phyloP scores from a whole-genome alignment of 2,329 filamentous ascomycete species.

The Fusarium neocosmosporiellum region DNA sequence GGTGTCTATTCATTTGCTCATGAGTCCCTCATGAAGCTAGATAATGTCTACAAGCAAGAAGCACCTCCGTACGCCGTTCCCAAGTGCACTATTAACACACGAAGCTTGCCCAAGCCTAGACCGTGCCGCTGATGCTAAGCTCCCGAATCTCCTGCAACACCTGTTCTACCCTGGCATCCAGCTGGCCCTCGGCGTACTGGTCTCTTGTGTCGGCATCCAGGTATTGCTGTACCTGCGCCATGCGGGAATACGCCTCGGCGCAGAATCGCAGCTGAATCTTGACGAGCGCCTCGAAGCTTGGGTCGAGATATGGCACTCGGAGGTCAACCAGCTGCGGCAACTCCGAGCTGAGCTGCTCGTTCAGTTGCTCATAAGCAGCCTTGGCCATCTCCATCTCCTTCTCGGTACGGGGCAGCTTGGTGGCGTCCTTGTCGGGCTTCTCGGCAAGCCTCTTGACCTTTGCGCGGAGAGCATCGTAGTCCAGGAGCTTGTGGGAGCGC shows the following conservation, averaged over 20 bases:
- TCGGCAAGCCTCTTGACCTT: conserved; percentile 98
- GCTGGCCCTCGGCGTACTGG: conserved; percentile 91
- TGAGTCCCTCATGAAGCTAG: conserved; percentile 32
- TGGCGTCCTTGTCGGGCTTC: conserved; percentile 98
- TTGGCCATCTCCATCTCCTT: conserved; percentile 97
- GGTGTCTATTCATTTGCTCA: conserved; percentile 43
- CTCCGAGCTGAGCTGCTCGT: conserved; percentile 94
- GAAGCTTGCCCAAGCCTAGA: conserved; percentile 52
- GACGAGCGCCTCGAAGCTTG: conserved; percentile 95
- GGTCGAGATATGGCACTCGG: conserved; percentile 95
- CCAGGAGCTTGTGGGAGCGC: conserved; percentile 96
- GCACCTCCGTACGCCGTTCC: conserved; percentile 44
- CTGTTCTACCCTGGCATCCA: conserved; percentile 93
- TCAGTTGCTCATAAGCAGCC: conserved; percentile 93
- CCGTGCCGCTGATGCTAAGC: conserved; percentile 86
- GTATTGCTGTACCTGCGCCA: conserved; percentile 99
- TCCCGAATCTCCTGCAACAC: conserved; percentile 97
- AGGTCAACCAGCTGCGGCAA: conserved; percentile 96
- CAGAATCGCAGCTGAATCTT: conserved; percentile 99
- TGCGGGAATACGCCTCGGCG: conserved; percentile 94
- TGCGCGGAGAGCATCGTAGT: conserved; percentile 95
- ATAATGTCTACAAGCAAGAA: conserved; percentile 43
- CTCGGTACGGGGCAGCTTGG: conserved; percentile 94
- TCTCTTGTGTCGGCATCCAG: conserved; percentile 95
- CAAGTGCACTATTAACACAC: conserved; percentile 23